A percentile compares a stretch with the other conserved stretches of the same genome.
phyloP scores from a whole-genome alignment of 306 rosid genomes.

The Cucumis sativus region Cucumber_9930_V3 NC_026658.2:17576001-17576500 shows the following conservation, averaged over 20 bases:
- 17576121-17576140: neutral
- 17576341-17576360: slow-evolving; percentile 20
- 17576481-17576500: slow-evolving; percentile 79
- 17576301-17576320: slow-evolving; percentile 7
- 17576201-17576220: neutral
- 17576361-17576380: slow-evolving; percentile 21
- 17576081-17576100: slow-evolving; percentile 5
- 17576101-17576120: neutral
- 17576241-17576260: neutral
- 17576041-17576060: slow-evolving; percentile 38
- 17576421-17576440: slow-evolving; percentile 7
- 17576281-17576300: slow-evolving; percentile 20
- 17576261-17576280: slow-evolving; percentile 5
- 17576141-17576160: neutral
- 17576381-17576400: slow-evolving; percentile 14
- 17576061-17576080: slow-evolving; percentile 16
- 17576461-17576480: slow-evolving; percentile 76
- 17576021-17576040: slow-evolving; percentile 19
- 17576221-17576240: neutral
- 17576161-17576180: neutral
- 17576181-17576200: neutral
- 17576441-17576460: slow-evolving; percentile 13
- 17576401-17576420: neutral
- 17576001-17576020: slow-evolving; percentile 36
- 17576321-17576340: slow-evolving; percentile 24